A percentile compares a stretch with the other conserved stretches of the same genome.
These are phyloP conservation scores for Cyberlindnera mississippiensis DNA, from an alignment of 805 yeast species.

Conservation along the genomic window DNA sequence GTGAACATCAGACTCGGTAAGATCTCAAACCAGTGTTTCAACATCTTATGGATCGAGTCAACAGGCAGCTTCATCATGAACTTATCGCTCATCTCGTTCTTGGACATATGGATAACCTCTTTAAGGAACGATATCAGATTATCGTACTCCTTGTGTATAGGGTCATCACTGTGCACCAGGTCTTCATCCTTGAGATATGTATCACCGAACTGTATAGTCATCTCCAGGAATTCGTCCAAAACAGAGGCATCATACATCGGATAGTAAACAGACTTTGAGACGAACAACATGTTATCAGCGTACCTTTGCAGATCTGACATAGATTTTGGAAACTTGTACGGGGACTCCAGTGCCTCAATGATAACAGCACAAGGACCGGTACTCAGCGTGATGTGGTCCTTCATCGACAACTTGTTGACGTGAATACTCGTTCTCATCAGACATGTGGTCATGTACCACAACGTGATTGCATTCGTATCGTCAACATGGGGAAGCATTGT, in stretches of 20 bases:
- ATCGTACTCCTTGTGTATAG: conserved; percentile 3
- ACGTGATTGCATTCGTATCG: conserved; percentile 15
- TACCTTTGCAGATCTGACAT: conserved; percentile 7
- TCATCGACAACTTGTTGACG: conserved; percentile 6
- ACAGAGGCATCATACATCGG: conserved; percentile 21
- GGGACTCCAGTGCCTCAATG: conserved; percentile 15
- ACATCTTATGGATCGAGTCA: conserved; percentile 10
- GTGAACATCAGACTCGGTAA: conserved; percentile 19
- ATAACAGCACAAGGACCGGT: conserved; percentile 22
- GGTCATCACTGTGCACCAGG: conserved; percentile 6
- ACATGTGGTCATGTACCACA: conserved; percentile 8
- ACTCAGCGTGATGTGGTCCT: conserved; percentile 17
- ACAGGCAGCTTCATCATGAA: conserved; percentile 21
- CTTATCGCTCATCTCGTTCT: conserved; percentile 7
- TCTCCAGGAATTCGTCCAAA: conserved; percentile 18
- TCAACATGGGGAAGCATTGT: conserved; percentile 8
- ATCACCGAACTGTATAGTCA: conserved; percentile 18
- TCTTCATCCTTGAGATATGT: conserved; percentile 10
- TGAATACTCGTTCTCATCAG: conserved; percentile 14
- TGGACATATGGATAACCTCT: conserved; percentile 7
- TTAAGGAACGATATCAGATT: conserved; percentile 9
- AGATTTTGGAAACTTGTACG: conserved; percentile 14
- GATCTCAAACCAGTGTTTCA: conserved; percentile 16
- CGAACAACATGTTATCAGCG: conserved; percentile 21
- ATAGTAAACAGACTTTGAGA: conserved; percentile 16